Evolutionary conservation across 768 basidiomycete species (phyloP).

Genomic region (Roridomyces roridus): DNA sequence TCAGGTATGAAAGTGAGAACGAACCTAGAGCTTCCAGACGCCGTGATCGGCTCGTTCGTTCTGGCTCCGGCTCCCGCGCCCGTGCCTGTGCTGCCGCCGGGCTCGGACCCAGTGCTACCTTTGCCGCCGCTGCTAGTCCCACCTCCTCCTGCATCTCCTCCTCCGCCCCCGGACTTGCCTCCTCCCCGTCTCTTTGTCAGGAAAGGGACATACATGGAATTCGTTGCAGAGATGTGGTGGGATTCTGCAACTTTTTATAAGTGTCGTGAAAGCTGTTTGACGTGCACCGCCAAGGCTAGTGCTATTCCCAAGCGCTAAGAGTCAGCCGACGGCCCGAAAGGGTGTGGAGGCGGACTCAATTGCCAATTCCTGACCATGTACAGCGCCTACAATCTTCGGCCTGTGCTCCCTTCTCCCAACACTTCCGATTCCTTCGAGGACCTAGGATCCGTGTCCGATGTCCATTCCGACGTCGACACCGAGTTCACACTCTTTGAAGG

Average conservation of each 20-base stretch:
- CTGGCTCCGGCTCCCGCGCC: too few species aligned
- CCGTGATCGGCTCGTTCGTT: not conserved
- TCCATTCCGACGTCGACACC: not conserved
- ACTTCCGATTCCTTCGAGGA: not conserved
- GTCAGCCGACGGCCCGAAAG: too few species aligned
- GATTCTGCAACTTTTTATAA: too few species aligned
- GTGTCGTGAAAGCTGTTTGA: too few species aligned
- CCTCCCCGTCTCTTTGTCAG: slow-evolving; percentile 16
- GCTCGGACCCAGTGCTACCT: too few species aligned
- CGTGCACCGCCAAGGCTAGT: too few species aligned
- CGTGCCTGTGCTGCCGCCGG: not conserved
- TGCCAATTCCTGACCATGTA: too few species aligned
- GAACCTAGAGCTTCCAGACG: slow-evolving; percentile 4
- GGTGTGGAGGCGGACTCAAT: too few species aligned
- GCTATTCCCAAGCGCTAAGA: too few species aligned
- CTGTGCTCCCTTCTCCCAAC: slow-evolving; percentile 8
- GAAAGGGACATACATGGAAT: slow-evolving; percentile 23
- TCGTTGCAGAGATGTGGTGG: too few species aligned
- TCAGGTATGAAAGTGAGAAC: not conserved
- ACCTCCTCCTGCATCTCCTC: not conserved
- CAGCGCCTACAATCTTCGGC: too few species aligned
- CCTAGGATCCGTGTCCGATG: not conserved
- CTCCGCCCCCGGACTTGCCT: slow-evolving; percentile 10
- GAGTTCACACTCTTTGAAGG: slow-evolving; percentile 14
- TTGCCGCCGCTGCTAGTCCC: not conserved